phyloP scores from a whole-genome alignment of 768 basidiomycete species.

The Thelephora ganbajun region DNA sequence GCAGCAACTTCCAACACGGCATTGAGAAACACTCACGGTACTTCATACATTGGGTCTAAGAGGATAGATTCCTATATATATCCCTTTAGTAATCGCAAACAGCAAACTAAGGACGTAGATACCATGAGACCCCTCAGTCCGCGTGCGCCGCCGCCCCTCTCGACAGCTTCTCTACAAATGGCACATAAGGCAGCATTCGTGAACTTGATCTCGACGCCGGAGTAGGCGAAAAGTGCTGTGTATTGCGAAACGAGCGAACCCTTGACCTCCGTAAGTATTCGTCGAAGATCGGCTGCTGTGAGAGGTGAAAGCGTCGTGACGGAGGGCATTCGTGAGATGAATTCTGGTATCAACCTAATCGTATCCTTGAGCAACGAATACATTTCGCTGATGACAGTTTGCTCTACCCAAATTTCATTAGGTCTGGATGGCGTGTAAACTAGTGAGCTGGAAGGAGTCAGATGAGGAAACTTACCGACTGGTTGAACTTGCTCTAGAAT shows the following conservation, averaged over 20 bases:
- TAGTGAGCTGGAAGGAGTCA: neutral
- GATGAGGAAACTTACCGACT: slow-evolving; percentile 27
- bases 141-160: slow-evolving; percentile 81
- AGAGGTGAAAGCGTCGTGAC: slow-evolving; percentile 73
- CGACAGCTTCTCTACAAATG: slow-evolving; percentile 65
- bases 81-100: neutral
- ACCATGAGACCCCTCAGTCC: slow-evolving; percentile 86
- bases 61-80: slow-evolving; percentile 57
- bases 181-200: slow-evolving; percentile 69
- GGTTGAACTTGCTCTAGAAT: slow-evolving; percentile 63
- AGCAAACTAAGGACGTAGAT: slow-evolving; percentile 4
- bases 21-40: slow-evolving; percentile 44
- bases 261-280: slow-evolving; percentile 86
- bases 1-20: neutral
- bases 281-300: slow-evolving; percentile 66
- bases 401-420: slow-evolving; percentile 67
- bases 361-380: slow-evolving; percentile 1
- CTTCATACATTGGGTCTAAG: slow-evolving; percentile 87
- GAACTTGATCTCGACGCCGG: slow-evolving; percentile 78
- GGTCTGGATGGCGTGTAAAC: slow-evolving; percentile 30
- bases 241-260: slow-evolving; percentile 89
- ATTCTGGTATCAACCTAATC: slow-evolving; percentile 82
- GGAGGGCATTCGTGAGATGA: slow-evolving; percentile 88
- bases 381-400: slow-evolving; percentile 3
- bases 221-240: slow-evolving; percentile 68